phyloP scores from a whole-genome alignment of 805 yeast species.

The Suhomyces tanzawaensis region DNA sequence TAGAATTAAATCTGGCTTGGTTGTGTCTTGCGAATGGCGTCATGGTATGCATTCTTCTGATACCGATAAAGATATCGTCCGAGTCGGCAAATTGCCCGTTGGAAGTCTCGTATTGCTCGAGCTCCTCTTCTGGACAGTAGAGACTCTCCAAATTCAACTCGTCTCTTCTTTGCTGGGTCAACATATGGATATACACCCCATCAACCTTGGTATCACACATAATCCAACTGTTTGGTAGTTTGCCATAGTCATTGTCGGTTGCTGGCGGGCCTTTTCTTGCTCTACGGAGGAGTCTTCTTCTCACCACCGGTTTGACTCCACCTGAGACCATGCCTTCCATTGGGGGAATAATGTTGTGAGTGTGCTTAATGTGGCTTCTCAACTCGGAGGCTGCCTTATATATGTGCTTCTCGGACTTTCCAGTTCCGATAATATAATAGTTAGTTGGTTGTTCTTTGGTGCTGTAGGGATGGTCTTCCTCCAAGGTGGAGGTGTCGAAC shows the following conservation, averaged over 20 bases:
- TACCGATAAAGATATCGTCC: constrained; percentile 25
- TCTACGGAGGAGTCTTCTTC: constrained; percentile 45
- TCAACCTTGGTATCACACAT: constrained; percentile 67
- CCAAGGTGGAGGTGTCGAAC: constrained; percentile 57
- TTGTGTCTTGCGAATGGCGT: constrained; percentile 9
- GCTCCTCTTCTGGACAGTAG: constrained; percentile 52
- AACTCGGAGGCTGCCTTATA: constrained; percentile 66
- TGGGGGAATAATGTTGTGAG: constrained; percentile 37
- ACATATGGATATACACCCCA: constrained; percentile 65
- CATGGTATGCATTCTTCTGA: constrained; percentile 36
- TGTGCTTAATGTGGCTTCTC: constrained; percentile 54
- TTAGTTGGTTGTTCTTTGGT: constrained; percentile 27
- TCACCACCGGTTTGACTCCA: constrained; percentile 41
- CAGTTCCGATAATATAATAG: constrained; percentile 61
- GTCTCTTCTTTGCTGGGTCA: constrained; percentile 66
- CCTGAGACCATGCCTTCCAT: constrained; percentile 73
- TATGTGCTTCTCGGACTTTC: constrained; percentile 73
- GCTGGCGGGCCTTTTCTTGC: constrained; percentile 54
- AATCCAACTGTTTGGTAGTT: constrained; percentile 73
- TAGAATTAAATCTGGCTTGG: background rate
- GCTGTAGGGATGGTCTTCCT: constrained; percentile 28
- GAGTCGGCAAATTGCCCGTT: constrained; percentile 14
- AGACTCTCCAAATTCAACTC: constrained; percentile 69
- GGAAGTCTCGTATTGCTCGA: constrained; percentile 19
- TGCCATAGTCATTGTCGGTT: constrained; percentile 56